phyloP scores from a whole-genome alignment of 2,329 filamentous ascomycete species.

The Dactylonectria estremocensis region DNA sequence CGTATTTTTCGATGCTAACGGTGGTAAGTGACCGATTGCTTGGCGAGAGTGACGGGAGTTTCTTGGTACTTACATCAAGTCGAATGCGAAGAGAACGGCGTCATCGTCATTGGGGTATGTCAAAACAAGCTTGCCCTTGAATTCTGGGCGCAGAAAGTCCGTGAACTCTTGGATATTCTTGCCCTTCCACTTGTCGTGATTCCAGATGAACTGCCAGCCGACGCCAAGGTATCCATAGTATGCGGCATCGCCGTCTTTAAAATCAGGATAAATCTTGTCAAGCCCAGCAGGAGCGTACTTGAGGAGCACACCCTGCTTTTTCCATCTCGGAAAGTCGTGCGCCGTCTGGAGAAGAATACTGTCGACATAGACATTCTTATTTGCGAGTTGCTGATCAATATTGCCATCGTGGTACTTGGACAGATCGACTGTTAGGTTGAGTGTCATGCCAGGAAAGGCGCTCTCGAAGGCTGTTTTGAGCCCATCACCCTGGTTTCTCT shows the following conservation, averaged over 20 bases:
- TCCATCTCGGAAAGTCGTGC: conserved; percentile 65
- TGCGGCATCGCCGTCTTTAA: conserved; percentile 54
- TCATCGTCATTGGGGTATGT: no score
- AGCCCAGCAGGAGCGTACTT: conserved; percentile 62
- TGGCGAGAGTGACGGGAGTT: no score
- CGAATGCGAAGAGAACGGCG: no score
- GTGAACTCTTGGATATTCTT: no score
- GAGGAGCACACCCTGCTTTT: conserved; percentile 59
- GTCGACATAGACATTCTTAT: conserved; percentile 58
- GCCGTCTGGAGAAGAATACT: conserved; percentile 62
- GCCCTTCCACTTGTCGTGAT: background rate
- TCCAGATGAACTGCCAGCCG: conserved; percentile 54
- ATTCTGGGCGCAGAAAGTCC: no score
- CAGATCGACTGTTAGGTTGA: conserved; percentile 68
- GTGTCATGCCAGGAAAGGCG: conserved; percentile 63
- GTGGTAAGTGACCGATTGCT: no score
- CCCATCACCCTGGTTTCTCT: conserved; percentile 55
- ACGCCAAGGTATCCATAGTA: conserved; percentile 53
- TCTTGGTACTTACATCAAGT: no score
- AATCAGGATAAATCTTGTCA: conserved; percentile 54
- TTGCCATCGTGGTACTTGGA: conserved; percentile 67
- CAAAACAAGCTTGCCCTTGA: no score
- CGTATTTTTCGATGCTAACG: no score
- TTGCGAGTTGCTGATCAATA: conserved; percentile 61
- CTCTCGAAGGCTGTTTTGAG: conserved; percentile 60